Evolutionary conservation across 768 basidiomycete genomes (phyloP).

Genomic region (Coprinopsis sp.): DNA sequence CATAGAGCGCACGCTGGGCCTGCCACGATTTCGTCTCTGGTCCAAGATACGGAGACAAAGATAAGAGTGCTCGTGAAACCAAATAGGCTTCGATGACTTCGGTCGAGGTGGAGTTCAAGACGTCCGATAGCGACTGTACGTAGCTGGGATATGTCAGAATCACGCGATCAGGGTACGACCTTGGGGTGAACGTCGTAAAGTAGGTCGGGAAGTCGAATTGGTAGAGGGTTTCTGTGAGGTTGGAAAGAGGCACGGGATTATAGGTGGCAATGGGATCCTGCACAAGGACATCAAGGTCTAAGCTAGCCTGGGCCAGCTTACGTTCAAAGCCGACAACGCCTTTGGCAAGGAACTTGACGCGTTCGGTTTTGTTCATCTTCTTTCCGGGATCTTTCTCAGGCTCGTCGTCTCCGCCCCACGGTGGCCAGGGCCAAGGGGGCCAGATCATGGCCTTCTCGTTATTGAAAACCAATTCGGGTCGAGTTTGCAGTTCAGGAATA

Average conservation of each 20-base stretch:
- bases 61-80: constrained; percentile 66
- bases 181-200: constrained; percentile 78
- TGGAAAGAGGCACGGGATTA: constrained; percentile 71
- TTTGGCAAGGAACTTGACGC: constrained; percentile 60
- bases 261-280: constrained; percentile 86
- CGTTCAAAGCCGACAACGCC: constrained; percentile 76
- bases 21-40: constrained; percentile 74
- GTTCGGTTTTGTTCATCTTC: constrained; percentile 33
- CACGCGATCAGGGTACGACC: constrained; percentile 67
- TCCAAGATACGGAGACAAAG: constrained; percentile 68
- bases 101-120: constrained; percentile 62
- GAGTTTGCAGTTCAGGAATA: constrained; percentile 7
- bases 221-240: constrained; percentile 63
- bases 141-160: constrained; percentile 84
- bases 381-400: constrained; percentile 37
- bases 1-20: constrained; percentile 63
- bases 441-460: constrained; percentile 47
- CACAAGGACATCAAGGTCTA: constrained; percentile 70
- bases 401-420: constrained; percentile 66
- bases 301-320: constrained; percentile 68
- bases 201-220: constrained; percentile 84
- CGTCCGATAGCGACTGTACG: constrained; percentile 55
- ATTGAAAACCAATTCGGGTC: constrained; percentile 19
- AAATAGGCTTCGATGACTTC: constrained; percentile 86
- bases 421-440: constrained; percentile 86